phyloP scores from a whole-genome alignment of 2,329 filamentous ascomycete species.

The Exophiala sp. region DNA sequence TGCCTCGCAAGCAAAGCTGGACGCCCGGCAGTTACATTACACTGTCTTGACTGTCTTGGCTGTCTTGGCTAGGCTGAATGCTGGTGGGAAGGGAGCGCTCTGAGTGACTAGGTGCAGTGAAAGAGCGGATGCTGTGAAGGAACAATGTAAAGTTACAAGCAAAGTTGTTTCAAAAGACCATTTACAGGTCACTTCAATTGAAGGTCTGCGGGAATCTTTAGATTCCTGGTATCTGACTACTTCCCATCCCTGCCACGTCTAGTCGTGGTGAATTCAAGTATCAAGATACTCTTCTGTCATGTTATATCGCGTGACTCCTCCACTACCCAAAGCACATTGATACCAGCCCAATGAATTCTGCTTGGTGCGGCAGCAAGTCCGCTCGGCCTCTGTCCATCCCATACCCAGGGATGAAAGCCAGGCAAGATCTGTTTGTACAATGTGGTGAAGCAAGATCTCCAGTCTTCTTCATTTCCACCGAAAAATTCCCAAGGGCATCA shows the following conservation, averaged over 20 bases:
- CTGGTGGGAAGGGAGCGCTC: no score
- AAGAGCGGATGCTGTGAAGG: no score
- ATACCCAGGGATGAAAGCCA: neutral
- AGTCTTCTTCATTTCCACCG: neutral
- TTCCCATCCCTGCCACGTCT: no score
- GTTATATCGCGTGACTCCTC: neutral
- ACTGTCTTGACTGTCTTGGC: no score
- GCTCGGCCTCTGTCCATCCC: neutral
- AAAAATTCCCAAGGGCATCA: neutral
- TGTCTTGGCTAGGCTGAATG: no score
- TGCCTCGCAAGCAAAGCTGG: no score
- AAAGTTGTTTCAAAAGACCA: no score
- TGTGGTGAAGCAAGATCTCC: neutral
- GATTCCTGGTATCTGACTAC: neutral
- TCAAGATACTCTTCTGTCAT: neutral
- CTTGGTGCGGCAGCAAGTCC: neutral
- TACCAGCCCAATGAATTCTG: slow-evolving; percentile 16
- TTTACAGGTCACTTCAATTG: no score
- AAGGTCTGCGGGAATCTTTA: neutral
- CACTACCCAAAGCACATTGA: slow-evolving; percentile 2
- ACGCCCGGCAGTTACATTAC: no score
- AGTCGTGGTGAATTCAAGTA: no score
- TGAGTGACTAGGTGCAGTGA: no score
- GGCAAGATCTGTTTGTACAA: slow-evolving; percentile 3
- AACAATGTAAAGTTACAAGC: no score